A percentile compares a stretch with the other conserved stretches of the same genome.
Conservation (phyloP, 345 rosid species). For the Diplotaxis tenuifolia region DNA sequence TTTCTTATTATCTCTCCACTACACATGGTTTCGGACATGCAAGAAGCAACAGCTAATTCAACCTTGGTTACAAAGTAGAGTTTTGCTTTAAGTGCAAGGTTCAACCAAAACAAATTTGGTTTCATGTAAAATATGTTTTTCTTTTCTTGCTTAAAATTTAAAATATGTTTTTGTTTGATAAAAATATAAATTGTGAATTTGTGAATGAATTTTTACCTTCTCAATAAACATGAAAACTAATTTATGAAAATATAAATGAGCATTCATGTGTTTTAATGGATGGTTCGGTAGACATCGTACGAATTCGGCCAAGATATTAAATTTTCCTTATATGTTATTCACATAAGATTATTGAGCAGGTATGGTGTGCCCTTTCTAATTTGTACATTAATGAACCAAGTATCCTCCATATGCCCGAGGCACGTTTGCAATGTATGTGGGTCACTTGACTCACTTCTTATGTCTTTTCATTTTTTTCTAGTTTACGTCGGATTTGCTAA, state of each 20-base stretch:
- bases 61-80: background rate
- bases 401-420: constrained; percentile 20
- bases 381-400: constrained; percentile 34
- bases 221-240: background rate
- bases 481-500: background rate
- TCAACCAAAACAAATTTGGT: background rate
- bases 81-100: background rate
- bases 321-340: background rate
- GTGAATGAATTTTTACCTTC: background rate
- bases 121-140: background rate
- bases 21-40: too few species aligned
- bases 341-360: background rate
- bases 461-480: constrained; percentile 1
- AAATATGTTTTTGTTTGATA: background rate
- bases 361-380: constrained; percentile 2
- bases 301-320: background rate
- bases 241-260: background rate
- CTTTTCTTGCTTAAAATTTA: too few species aligned
- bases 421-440: constrained; percentile 18
- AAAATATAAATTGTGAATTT: background rate
- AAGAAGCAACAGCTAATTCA: background rate
- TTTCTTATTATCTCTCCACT: too few species aligned
- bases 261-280: too few species aligned
- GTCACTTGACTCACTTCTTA: constrained; percentile 24
- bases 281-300: too few species aligned